Evolutionary conservation across 148 eudicot species (phyloP).

Genomic region (Simmondsia chinensis): DNA sequence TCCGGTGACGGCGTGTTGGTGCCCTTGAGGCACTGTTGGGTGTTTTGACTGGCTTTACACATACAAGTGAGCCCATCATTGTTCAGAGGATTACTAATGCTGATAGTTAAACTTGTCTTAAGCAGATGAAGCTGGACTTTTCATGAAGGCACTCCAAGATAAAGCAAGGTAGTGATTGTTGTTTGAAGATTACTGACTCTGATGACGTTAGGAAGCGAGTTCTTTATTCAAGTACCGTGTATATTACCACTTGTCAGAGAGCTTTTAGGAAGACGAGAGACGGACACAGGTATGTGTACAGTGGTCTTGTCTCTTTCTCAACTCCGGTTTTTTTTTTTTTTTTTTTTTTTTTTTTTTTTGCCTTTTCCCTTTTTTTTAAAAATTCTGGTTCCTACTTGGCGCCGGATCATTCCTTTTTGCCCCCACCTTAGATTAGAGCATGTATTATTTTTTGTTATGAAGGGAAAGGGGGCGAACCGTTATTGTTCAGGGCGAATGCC

Average conservation of each 20-base stretch:
- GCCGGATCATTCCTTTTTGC: background rate
- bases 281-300: slow-evolving; percentile 1
- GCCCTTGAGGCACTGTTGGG: no score
- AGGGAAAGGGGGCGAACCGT: background rate
- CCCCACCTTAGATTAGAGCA: background rate
- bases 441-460: background rate
- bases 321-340: background rate
- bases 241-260: background rate
- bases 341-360: background rate
- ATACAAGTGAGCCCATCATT: no score
- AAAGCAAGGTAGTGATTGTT: background rate
- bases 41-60: no score
- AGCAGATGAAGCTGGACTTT: no score
- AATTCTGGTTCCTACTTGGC: no score
- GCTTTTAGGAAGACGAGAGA: background rate
- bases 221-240: background rate
- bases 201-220: background rate
- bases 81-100: no score
- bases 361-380: background rate
- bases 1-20: no score
- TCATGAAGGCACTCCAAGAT: background rate
- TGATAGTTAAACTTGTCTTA: no score
- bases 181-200: background rate
- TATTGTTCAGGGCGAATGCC: background rate
- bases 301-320: no score